Percentiles rank a stretch among this genome's conserved stretches.
phyloP scores from a whole-genome alignment of 2,329 filamentous ascomycete species.

The Colletotrichum cereale region DNA sequence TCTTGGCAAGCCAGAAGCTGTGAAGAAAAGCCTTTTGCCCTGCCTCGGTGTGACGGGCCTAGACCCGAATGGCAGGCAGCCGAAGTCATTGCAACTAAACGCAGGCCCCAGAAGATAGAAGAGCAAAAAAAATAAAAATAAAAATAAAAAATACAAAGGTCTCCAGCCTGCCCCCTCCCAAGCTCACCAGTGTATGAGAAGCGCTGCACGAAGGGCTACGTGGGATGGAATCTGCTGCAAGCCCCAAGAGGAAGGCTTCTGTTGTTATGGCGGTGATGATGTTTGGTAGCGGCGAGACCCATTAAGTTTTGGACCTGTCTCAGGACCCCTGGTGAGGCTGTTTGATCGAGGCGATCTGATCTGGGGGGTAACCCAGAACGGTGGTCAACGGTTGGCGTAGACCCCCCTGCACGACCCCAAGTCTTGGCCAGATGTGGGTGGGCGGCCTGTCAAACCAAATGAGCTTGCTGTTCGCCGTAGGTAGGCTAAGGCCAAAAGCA shows the following conservation, averaged over 20 bases:
- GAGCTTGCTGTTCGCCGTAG: constrained; percentile 11
- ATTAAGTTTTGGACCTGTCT: constrained; percentile 38
- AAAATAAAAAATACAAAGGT: neutral
- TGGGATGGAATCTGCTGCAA: neutral
- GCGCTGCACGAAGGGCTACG: constrained; percentile 15
- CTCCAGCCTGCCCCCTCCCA: neutral
- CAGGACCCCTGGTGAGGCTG: constrained; percentile 39
- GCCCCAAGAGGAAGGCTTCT: constrained; percentile 1
- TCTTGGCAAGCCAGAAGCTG: constrained; percentile 24
- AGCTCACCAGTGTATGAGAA: constrained; percentile 29
- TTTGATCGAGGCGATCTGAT: constrained; percentile 38
- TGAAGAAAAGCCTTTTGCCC: neutral
- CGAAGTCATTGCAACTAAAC: neutral
- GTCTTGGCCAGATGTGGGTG: neutral
- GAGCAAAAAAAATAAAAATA: neutral
- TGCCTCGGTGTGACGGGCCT: constrained; percentile 21
- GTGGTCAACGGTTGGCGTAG: constrained; percentile 11
- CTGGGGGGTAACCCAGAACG: neutral
- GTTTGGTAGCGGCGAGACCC: constrained; percentile 28
- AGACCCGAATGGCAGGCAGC: neutral
- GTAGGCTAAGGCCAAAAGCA: constrained; percentile 8
- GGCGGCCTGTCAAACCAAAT: neutral
- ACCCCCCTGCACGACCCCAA: neutral
- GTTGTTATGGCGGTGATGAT: neutral
- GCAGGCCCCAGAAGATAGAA: neutral